These are phyloP conservation scores for Phoenix dactylifera DNA, from an alignment of 176 grass and related monocot genomes.

Conservation along the genomic window DNA sequence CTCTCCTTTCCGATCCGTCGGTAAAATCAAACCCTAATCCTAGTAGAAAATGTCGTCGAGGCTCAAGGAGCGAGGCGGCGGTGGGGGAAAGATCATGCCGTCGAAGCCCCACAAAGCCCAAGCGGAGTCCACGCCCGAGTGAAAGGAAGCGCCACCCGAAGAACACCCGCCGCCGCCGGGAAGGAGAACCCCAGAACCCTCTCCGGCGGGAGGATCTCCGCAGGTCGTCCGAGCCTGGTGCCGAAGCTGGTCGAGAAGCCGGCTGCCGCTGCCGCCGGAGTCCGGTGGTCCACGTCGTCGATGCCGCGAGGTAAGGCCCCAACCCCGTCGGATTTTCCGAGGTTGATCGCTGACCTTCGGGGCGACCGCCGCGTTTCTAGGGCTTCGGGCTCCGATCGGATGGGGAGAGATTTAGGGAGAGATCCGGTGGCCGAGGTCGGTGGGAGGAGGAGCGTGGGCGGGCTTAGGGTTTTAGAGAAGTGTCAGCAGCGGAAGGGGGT, in stretches of 20 bases:
- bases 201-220: constrained; percentile 31
- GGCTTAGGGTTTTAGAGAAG: constrained; percentile 43
- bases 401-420: constrained; percentile 28
- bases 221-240: constrained; percentile 9
- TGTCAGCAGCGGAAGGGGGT: neutral
- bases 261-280: constrained; percentile 6
- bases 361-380: constrained; percentile 14
- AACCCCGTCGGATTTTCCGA: constrained; percentile 42
- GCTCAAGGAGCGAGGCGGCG: constrained; percentile 63
- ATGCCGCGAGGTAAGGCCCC: constrained; percentile 61
- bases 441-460: constrained; percentile 37
- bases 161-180: constrained; percentile 22
- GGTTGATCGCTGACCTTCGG: constrained; percentile 26
- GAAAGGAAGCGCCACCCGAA: neutral
- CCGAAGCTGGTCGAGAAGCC: constrained; percentile 21
- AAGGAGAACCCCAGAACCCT: constrained; percentile 32
- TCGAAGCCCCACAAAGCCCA: constrained; percentile 5
- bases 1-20: neutral
- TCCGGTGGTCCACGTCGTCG: constrained; percentile 76
- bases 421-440: constrained; percentile 26
- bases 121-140: constrained; percentile 9
- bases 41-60: constrained; percentile 46
- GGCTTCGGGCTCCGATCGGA: constrained; percentile 33
- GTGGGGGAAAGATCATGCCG: constrained; percentile 29
- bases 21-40: constrained; percentile 19